Base-by-base conservation (phyloP, 352 stramenopile genomes). In the Globisporangium barbulae region DNA sequence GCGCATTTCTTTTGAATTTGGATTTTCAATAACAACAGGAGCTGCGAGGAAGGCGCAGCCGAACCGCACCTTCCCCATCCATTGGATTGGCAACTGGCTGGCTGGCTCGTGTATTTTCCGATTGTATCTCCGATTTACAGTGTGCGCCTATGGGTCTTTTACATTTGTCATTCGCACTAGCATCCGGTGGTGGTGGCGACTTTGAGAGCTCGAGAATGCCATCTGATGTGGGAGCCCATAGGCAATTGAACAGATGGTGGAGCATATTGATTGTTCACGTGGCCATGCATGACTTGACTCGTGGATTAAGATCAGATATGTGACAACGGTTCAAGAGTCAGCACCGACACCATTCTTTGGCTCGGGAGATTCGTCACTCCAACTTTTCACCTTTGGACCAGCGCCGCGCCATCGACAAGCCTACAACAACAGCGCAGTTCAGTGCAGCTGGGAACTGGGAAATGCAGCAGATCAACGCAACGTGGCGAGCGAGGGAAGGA, bases 401-500 rank as follows among this genome's bases (percentile, higher is more conserved):
- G 39, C 12, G 12, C 10, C 9, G 39, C 39, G 39, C 39, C 2
- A n/a, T n/a, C 2, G 12, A 44, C 15, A 39, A 39, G 33, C 6
- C 33, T 1, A 39, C 33, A 44, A 7, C 39, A 41, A 41, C 35
- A 41, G 35, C 8, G 35, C 25, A 28, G 12, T 41, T 41, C 35
- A 41, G 9, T 15, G 8, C 35, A 10, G 0, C 1, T 13, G 35
- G 9, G 35, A 2, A 41, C 9, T 41, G 35, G 33, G 12, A 44
- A 44, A 44, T 12, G 39, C 12, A 44, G 48, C 22, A 53, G 10
- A 10, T 19, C 28, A 21, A 35, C 22, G 48, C 48, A 54, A 54
- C 21, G 53, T 59, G 53, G 12, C 53, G 53, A 59, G 35, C 33
- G 35, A 39, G 30, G 17, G 13, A 30, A 53, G 48, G 17, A 37